phyloP scores from a whole-genome alignment of 2,329 filamentous ascomycete genomes.

The Xylariaceae sp. region DNA sequence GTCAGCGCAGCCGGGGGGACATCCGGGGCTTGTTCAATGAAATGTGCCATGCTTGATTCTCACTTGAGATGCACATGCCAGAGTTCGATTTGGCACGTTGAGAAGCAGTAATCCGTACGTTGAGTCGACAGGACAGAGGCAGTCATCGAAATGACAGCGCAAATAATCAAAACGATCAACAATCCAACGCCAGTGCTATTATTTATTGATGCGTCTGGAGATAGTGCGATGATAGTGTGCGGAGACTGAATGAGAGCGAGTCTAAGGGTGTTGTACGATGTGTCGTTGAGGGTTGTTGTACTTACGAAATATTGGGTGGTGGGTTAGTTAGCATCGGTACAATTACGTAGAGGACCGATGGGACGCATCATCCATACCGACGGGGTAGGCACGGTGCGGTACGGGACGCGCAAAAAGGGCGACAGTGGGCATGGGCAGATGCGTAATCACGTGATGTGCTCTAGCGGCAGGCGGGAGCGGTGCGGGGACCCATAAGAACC shows the following conservation, averaged over 20 bases:
- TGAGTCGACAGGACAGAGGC: neutral
- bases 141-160: too few species aligned
- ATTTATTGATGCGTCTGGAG: too few species aligned
- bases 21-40: conserved; percentile 1
- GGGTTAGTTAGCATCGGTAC: neutral
- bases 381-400: too few species aligned
- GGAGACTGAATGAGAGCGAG: too few species aligned
- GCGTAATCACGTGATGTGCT: conserved; percentile 26
- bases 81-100: neutral
- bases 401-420: conserved; percentile 13
- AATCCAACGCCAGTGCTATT: too few species aligned
- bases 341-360: neutral
- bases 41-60: conserved; percentile 17
- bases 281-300: neutral
- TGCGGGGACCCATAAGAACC: neutral
- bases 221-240: too few species aligned
- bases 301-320: neutral
- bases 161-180: too few species aligned
- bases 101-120: neutral
- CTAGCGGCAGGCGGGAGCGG: neutral
- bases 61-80: neutral
- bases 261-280: too few species aligned
- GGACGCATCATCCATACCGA: conserved; percentile 1
- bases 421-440: conserved; percentile 15
- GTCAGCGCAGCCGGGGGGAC: conserved; percentile 11